These are phyloP conservation scores for Oidiodendron maius DNA, from an alignment of 495 filamentous ascomycete species.

Conservation along the genomic window DNA sequence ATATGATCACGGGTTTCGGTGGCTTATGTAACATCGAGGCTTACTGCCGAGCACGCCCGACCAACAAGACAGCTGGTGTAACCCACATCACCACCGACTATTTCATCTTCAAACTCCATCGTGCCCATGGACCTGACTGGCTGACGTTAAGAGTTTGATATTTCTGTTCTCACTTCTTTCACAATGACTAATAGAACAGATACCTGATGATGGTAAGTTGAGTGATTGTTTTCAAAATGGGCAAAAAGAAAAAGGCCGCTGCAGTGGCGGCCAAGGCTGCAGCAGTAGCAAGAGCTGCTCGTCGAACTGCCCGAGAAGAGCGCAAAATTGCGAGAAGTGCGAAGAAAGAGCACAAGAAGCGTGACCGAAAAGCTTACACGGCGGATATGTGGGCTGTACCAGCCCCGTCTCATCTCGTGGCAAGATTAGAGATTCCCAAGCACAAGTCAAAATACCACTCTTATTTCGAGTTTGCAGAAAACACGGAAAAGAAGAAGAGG, in stretches of 20 bases:
- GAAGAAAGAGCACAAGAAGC: slow-evolving; percentile 13
- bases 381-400: slow-evolving; percentile 17
- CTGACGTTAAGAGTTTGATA: no score
- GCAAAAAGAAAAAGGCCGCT: slow-evolving; percentile 13
- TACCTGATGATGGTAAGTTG: slow-evolving; percentile 10
- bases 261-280: background rate
- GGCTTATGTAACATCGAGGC: no score
- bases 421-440: slow-evolving; percentile 17
- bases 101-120: no score
- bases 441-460: slow-evolving; percentile 43
- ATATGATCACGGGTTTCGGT: no score
- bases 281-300: background rate
- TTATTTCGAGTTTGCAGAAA: slow-evolving; percentile 49
- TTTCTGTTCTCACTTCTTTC: slow-evolving; percentile 3
- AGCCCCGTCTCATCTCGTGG: slow-evolving; percentile 19
- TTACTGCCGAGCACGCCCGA: no score
- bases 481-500: slow-evolving; percentile 50
- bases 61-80: no score
- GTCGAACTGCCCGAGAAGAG: slow-evolving; percentile 10
- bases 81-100: no score
- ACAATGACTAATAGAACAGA: slow-evolving; percentile 2
- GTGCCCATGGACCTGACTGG: no score
- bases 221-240: slow-evolving; percentile 7
- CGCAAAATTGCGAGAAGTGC: slow-evolving; percentile 7
- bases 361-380: slow-evolving; percentile 12